Evolutionary conservation across 2,329 filamentous ascomycete genomes (phyloP).

Genomic region (Nectriaceae sp.): DNA sequence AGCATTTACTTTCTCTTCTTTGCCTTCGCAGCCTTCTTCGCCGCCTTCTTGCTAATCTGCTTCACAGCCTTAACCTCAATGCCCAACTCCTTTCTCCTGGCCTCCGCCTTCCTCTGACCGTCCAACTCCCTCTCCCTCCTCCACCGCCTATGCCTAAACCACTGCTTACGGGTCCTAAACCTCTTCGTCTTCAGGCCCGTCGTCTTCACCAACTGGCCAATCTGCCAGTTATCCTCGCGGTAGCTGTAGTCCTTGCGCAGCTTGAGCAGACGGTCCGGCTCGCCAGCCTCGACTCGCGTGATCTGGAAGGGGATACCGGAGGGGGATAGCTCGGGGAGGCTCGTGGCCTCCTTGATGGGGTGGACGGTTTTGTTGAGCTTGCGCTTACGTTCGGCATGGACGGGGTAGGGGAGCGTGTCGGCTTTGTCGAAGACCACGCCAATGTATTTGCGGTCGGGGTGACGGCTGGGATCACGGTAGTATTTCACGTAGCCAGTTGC

Average conservation of each 20-base stretch:
- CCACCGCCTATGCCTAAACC: slow-evolving; percentile 47
- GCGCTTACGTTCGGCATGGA: slow-evolving; percentile 72
- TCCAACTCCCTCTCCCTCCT: slow-evolving; percentile 43
- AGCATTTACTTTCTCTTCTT: slow-evolving; percentile 27
- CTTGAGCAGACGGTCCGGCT: slow-evolving; percentile 50
- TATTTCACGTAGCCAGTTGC: slow-evolving; percentile 92
- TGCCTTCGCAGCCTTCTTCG: slow-evolving; percentile 37
- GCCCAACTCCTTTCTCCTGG: slow-evolving; percentile 35
- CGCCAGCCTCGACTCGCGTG: slow-evolving; percentile 42
- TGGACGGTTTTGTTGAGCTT: slow-evolving; percentile 71
- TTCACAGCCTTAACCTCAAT: slow-evolving; percentile 33
- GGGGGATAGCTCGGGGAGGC: slow-evolving; percentile 45
- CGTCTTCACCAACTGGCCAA: slow-evolving; percentile 55
- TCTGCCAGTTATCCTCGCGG: slow-evolving; percentile 61
- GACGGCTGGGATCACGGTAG: slow-evolving; percentile 82
- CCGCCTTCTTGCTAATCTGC: slow-evolving; percentile 39
- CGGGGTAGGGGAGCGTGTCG: slow-evolving; percentile 76
- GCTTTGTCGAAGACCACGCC: slow-evolving; percentile 85
- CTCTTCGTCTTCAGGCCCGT: slow-evolving; percentile 52
- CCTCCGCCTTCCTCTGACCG: slow-evolving; percentile 42
- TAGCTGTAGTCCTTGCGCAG: slow-evolving; percentile 59
- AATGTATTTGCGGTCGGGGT: slow-evolving; percentile 91
- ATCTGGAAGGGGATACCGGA: slow-evolving; percentile 53
- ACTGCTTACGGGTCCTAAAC: slow-evolving; percentile 52
- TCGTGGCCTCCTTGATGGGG: slow-evolving; percentile 42